Evolutionary conservation across 208 protist genomes (phyloP), one percentile per base, ranked within the genome.

Genomic region (Endotrypanum monterogeii): DNA sequence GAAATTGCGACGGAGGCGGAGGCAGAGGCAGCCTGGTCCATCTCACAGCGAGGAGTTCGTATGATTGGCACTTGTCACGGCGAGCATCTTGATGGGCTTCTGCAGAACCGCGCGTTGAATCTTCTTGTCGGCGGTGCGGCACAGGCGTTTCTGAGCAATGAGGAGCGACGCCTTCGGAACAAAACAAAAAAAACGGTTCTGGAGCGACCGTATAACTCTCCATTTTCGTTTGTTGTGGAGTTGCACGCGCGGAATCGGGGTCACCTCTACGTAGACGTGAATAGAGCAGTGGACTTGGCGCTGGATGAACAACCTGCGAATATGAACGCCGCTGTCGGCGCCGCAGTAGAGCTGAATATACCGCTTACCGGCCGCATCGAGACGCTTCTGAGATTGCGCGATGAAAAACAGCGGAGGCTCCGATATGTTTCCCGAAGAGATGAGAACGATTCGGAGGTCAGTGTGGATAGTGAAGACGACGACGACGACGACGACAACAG

Each of bases 21-120:
- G 78, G 92, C 85, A 18, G 75, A 97, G 50, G 93, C 89, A 39
- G 90, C 86, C 55, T 94, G 90, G 85, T 96, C 91, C 11, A 96
- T 96, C 39, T 78, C 90, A 8, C 88, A 98, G 73, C 85, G 96
- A 58, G 96, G 96, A 20, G 92, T 98, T 50, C 81, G 76, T 67
- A 74, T 98, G 57, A 88, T 98, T 54, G 94, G 89, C 25, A 97
- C 94, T 2, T 97, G 92, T 67, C 96, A 98, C 82, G 96, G 96
- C 46, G 87, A 96, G 68, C 77, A 62, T 70, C 73, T 98, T 20
- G 63, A 78, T 12, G 82, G 85, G 5, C 74, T 98, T 11, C 67
- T 98, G 67, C 89, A 98, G 76, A 98, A 98, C 76, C 87, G 86
- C 57, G 84, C 80, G n/a, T 76, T 98, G 44, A 95, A 92, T 71